Base-by-base conservation (phyloP, 208 protist species). In the Porcisia hertigi region DNA sequence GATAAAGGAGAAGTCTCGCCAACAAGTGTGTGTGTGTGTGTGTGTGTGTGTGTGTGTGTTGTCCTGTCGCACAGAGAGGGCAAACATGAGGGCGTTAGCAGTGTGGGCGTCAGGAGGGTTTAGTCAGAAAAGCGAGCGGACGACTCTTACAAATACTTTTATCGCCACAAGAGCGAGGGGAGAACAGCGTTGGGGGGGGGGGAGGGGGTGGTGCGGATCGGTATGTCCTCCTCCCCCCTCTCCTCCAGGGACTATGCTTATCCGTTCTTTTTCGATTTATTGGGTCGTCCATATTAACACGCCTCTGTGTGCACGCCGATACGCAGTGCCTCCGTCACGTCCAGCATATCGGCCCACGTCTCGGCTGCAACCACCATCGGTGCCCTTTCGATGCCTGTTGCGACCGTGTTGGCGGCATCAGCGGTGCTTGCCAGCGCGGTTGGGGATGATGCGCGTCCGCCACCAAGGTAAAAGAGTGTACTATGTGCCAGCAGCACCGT, bases 401-500 rank as follows among this genome's bases (percentile, higher is more conserved):
- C 36, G 47, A 36, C 25, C 67, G 20, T 54, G 30, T 49, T 25
- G 34, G 16, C 12, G 5, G 71, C 52, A 63, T 25, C 55, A 23
- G 58, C 58, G 41, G 12, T 45, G 18, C 30, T 47, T 7, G 30
- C 45, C 47, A 45, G 25, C 66, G 47, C 12, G 47, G n/a, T 54
- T 5, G 16, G 11, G 62, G 23, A 45, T 39, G 58, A 53, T 75
- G 53, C 41, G 6, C 65, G 2, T 72, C 71, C 30, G 62, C 57
- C 16, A 71, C 65, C 12, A 36, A 91, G 62, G 75, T 92, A 94
- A 62, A 90, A 90, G n/a, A 94, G 52, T 7, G 78, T 64, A 71
- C 92, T 80, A 30, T 81, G 83, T 25, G 86, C 90, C 34, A 94
- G 72, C 9, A 83, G 76, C 52, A 87, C 75, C 41, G 87, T 90